Evolutionary conservation across 202 grass and related monocot species (phyloP).

Genomic region (Bolboschoenoplectus hybrid): DNA sequence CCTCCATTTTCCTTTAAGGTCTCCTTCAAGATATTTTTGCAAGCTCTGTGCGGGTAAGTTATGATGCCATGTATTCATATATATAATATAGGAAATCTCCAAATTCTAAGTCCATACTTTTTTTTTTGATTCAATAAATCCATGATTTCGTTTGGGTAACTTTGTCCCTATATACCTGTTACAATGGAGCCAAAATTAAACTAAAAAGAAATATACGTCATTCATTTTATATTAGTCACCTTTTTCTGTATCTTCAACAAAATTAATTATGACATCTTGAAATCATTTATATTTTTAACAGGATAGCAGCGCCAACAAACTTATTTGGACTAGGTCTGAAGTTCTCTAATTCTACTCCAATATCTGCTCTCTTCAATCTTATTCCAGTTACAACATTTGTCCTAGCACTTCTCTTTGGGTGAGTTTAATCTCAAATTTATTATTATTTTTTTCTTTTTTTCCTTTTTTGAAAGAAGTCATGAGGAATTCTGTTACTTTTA

Average conservation of each 20-base stretch:
- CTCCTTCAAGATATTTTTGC: constrained; percentile 61
- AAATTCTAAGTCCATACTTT: no score
- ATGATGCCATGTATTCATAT: no score
- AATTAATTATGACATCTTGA: neutral
- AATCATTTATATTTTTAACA: constrained; percentile 21
- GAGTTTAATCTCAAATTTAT: constrained; percentile 13
- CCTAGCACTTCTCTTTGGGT: constrained; percentile 63
- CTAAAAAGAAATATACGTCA: no score
- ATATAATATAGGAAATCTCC: no score
- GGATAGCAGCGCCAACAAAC: constrained; percentile 47
- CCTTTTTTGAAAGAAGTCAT: neutral
- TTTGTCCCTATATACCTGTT: no score
- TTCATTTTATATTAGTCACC: no score
- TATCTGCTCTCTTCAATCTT: constrained; percentile 61
- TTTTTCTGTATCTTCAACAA: no score
- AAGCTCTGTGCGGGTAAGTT: constrained; percentile 62
- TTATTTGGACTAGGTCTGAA: constrained; percentile 61
- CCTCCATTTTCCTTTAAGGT: constrained; percentile 58
- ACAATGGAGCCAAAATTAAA: no score
- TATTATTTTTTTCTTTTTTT: neutral
- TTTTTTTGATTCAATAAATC: no score
- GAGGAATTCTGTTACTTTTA: neutral
- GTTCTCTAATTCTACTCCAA: constrained; percentile 56
- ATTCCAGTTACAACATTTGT: constrained; percentile 69
- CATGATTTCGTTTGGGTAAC: no score